These are phyloP conservation scores for Erucastrum elatum DNA, from an alignment of 345 rosid genomes.

Conservation along the genomic window DNA sequence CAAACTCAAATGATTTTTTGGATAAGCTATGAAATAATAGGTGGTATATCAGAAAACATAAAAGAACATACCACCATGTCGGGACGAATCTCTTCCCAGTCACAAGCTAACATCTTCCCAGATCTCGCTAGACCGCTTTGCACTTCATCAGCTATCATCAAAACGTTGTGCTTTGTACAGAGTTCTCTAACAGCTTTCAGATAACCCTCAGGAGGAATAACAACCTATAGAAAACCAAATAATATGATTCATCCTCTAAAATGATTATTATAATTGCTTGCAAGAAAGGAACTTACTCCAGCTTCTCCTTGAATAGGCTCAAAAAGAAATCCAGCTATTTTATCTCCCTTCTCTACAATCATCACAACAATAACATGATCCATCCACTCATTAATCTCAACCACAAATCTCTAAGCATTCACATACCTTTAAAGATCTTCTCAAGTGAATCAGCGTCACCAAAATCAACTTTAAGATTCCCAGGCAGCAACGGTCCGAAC, in stretches of 20 bases:
- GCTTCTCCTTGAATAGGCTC: constrained; percentile 99
- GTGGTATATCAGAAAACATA: not conserved
- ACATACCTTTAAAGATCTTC: constrained; percentile 69
- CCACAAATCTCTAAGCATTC: not conserved
- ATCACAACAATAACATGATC: constrained; percentile 26
- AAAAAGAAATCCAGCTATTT: constrained; percentile 40
- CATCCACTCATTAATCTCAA: not conserved
- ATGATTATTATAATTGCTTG: no score
- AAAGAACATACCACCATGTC: constrained; percentile 73
- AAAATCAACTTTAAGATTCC: constrained; percentile 93
- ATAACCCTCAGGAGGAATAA: constrained; percentile 53
- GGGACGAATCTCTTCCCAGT: constrained; percentile 91
- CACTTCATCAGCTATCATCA: constrained; percentile 97
- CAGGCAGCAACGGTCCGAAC: constrained; percentile 87
- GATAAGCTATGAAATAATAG: constrained; percentile 7
- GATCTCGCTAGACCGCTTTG: constrained; percentile 92
- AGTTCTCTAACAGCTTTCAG: constrained; percentile 79
- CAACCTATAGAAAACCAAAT: not conserved
- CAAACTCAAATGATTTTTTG: not conserved
- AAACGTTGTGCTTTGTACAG: constrained; percentile 69
- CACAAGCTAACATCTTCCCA: constrained; percentile 90
- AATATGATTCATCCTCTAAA: not conserved
- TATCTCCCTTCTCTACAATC: constrained; percentile 65
- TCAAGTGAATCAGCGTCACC: constrained; percentile 75
- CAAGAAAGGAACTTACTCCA: no score